Evolutionary conservation across 192 early-diverging fungal genomes (phyloP), one percentile per base, ranked within the genome.

Genomic region (Haplosporangium gracile): DNA sequence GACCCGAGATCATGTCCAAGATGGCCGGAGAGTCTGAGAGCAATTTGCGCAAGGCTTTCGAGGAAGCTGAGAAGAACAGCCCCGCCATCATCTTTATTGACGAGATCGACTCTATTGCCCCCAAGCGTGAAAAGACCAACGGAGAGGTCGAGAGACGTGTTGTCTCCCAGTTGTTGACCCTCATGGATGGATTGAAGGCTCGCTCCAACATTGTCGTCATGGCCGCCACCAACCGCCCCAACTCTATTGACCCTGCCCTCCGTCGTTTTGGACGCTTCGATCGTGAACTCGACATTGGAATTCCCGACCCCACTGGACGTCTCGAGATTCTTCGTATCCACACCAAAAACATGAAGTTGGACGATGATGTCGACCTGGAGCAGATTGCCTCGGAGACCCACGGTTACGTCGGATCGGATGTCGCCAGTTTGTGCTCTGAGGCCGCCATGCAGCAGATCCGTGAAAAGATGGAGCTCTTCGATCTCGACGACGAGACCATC

Each of bases 391-490:
- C 96, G 5, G 97, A 99, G 88, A 99, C 98, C 29, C 98, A 99
- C 85, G 98, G 98, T 76, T 97, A 95, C 89, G 98, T 99, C 70
- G 98, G 98, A 81, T 96, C 98, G 45, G 98, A 99, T 92, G 90
- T 99, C 81, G 98, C 98, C 32, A 96, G 97, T 16, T 93, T 99
- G 82, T 99, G 98, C 89, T 99, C 98, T 18, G 98, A 99, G 90
- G 98, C 98, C 22, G 98, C 98, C 43, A 99, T 99, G 97, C 98
- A 99, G 90, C 98, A 99, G 90, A 99, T 99, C 80, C 97, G 98
- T 82, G 98, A 98, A 86, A 99, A 99, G 94, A 99, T 99, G 98
- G 98, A 99, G 76, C 89, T 95, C 51, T 99, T 99, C 89, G 98
- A 99, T 83, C 90, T 99, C 6, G 98, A 99, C 74, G 98, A 99